Base-by-base conservation (phyloP, 805 yeast species). In the Candida ponderosae region DNA sequence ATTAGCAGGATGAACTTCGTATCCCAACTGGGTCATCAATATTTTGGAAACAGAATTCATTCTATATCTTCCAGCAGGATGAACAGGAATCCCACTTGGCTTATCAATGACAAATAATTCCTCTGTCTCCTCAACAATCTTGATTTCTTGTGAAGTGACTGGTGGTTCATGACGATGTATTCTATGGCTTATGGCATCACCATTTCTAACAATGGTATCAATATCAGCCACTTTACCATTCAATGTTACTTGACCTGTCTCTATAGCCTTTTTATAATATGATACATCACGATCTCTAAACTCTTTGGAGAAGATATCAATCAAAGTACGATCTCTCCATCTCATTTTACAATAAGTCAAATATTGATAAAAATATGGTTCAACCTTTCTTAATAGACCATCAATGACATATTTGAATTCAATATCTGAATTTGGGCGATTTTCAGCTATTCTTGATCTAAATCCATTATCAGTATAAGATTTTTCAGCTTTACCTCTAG, bases 41-140 rank as follows among this genome's bases (percentile, higher is more conserved):
- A 86, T 74, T 54, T 79, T 81, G 7, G 94, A 84, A n/a, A 87
- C 72, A 0, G 95, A 76, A 55, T 80, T 75, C 59, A 77, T 74
- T 54, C 88, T 59, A 67, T 79, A 78, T 43, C 88, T 63, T 0
- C 98, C 98, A 0, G 97, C 82, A 3, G 98, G 97, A 55, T 93
- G 98, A 0, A 86, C 95, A 0, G 98, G 97, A 1, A 90, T 70
- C 0, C 97, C 96, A 5, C 90, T 73, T 0, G 98, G 98, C 13
- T 93, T 93, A 54, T 90, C 94, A 9, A 93, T 79, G 2, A 84
- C 95, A 7, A 93, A 66, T 13, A 87, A 55, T 33, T 80, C 72
- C 5, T 79, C 85, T 54, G 81, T 76, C 50, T 84, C 81, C 53
- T 68, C 32, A 4, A 53, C 53, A 13, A 53, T 45, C 15, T 35